Evolutionary conservation across 768 basidiomycete genomes (phyloP).

Genomic region (Pisolithus sp.): DNA sequence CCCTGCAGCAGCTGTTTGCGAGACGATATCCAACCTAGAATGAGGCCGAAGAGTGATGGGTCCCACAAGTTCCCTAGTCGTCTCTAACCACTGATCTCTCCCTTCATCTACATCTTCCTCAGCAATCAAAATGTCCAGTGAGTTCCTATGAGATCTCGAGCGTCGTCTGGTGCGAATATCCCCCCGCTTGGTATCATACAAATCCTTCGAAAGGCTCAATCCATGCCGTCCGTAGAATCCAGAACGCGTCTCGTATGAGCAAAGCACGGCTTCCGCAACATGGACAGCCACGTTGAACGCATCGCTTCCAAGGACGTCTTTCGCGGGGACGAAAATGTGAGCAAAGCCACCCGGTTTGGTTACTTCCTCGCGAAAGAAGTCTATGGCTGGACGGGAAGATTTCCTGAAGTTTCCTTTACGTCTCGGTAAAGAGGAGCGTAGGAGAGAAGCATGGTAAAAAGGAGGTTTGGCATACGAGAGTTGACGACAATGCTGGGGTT

Average conservation of each 20-base stretch:
- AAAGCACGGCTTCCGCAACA: constrained; percentile 18
- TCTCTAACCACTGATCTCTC: constrained; percentile 13
- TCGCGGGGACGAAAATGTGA: neutral
- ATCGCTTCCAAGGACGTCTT: neutral
- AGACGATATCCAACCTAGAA: no score
- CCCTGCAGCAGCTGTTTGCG: neutral
- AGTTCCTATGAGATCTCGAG: neutral
- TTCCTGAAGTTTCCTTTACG: constrained; percentile 22
- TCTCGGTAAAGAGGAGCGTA: constrained; percentile 19
- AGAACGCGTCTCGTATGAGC: constrained; percentile 21
- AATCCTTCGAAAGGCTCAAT: constrained; percentile 7
- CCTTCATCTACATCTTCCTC: constrained; percentile 22
- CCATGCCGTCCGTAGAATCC: constrained; percentile 27
- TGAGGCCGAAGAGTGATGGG: neutral
- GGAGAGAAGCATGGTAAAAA: constrained; percentile 22
- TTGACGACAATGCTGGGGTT: constrained; percentile 3
- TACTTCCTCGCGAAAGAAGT: constrained; percentile 23
- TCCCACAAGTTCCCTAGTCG: constrained; percentile 18
- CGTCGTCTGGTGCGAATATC: neutral
- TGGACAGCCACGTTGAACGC: neutral
- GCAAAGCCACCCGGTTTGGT: constrained; percentile 2
- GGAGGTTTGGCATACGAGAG: constrained; percentile 18
- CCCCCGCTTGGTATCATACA: neutral
- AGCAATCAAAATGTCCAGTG: constrained; percentile 11
- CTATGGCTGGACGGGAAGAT: constrained; percentile 16